Evolutionary conservation across 371 early-diverging fungal species (phyloP), one percentile per base, ranked within the genome.

Genomic region (Mortierella sp.): DNA sequence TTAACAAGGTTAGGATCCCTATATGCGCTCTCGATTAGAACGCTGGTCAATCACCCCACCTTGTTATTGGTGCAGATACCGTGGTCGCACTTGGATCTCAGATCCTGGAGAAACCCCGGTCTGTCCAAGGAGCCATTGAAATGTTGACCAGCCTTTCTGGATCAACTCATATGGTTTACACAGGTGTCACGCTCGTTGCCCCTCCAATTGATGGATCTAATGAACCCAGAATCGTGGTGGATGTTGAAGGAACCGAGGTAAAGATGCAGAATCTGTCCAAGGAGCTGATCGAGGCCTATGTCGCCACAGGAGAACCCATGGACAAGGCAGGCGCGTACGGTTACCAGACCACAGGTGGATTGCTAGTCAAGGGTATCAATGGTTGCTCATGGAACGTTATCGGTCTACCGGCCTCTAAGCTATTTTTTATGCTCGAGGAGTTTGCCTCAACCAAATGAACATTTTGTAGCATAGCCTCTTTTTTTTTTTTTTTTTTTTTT

Each of bases 301-400:
- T 92, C 15, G 83, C 81, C 11, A 91, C 89, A 0, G 87, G 91
- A 61, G 93, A 92, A 73, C 88, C 86, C 3, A 82, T 87, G 84
- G 95, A 93, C 72, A 96, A 96, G 84, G 94, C 96, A 14, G 96
- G 96, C 9, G 91, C 86, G 2, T 96, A 96, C 74, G 96, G 94
- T 7, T 92, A 93, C 75, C 96, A 95, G 84, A 89, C 91, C 14
- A 76, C 88, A 19, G 95, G 92, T 11, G 75, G 93, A 7, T 66
- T 92, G 58, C 88, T 96, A 69, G 85, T 96, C 30, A 84, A 87
- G 72, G 81, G 86, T n/a, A 94, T 95, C 60, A 73, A 90, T 9
- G 95, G 96, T 28, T 91, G 91, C 64, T 89, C 86, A 52, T 91
- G 90, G 88, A 91, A 90, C 67, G 93, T 91, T 50, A 88, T 87